Evolutionary conservation across 164 flowering plant species (phyloP).

Genomic region (Malania oleifera): DNA sequence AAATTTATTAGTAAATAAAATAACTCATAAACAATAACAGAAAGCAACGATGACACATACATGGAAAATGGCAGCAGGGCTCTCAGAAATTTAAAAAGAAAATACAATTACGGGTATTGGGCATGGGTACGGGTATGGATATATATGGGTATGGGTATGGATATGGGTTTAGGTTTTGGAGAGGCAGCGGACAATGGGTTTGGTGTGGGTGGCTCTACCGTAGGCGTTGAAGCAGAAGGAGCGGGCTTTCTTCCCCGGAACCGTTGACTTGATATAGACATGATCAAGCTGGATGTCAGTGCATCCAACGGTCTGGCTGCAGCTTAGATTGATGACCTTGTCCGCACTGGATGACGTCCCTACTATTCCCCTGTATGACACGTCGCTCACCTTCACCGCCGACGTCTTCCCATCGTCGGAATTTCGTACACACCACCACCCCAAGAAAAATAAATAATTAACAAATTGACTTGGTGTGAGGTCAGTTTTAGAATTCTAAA

Average conservation of each 20-base stretch:
- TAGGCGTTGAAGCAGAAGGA: slow-evolving; percentile 2
- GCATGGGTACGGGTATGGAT: too few species aligned
- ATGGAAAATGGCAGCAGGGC: too few species aligned
- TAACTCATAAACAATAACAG: too few species aligned
- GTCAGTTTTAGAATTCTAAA: too few species aligned
- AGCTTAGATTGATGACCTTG: slow-evolving; percentile 1
- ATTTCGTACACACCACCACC: too few species aligned
- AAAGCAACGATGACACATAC: too few species aligned
- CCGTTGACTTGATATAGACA: not conserved
- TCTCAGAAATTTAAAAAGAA: too few species aligned
- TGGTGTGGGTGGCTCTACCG: not conserved
- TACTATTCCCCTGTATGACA: not conserved
- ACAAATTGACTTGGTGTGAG: too few species aligned
- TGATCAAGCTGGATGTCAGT: not conserved
- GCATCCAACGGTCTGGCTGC: slow-evolving; percentile 1
- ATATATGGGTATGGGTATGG: too few species aligned
- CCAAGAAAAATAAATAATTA: too few species aligned
- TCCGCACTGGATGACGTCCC: not conserved
- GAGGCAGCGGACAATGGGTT: slow-evolving; percentile 1
- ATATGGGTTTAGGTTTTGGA: not conserved
- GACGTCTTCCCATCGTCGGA: slow-evolving; percentile 1
- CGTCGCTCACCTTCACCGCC: slow-evolving; percentile 5
- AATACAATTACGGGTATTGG: too few species aligned
- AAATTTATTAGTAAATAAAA: too few species aligned
- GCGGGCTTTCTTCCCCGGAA: not conserved